Evolutionary conservation across 2,329 filamentous ascomycete genomes (phyloP), one percentile per base, ranked within the genome.

Genomic region (Cladosporium phlei): DNA sequence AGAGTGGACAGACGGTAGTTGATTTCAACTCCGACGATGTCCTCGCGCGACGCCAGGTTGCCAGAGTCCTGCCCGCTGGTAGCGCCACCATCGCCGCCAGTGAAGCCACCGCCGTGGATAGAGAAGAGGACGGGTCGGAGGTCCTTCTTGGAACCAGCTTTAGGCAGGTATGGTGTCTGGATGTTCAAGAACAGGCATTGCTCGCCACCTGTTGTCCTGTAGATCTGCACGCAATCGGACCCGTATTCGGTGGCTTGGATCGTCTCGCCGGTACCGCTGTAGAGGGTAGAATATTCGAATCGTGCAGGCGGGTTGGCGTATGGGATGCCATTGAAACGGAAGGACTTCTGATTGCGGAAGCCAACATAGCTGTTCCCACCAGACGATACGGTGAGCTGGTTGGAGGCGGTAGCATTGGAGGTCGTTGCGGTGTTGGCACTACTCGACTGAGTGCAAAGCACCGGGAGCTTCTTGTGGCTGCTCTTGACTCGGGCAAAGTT

Each of bases 1-100:
- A 82, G 66, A 0, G 76, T 79, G 0, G 69, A 71, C 3, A 82
- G 63, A 7, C 80, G 75, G 59, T 82, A 82, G 63, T 82, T 82
- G 65, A 81, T 76, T 6, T 64, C 63, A 4, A 83, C 79, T 3
- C 79, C 70, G 0, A 83, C 75, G 14, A 82, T 70, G 50, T 82
- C 78, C 17, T 77, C 77, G 38, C 78, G 70, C 2, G 76, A 78
- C 0, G 75, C 78, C 3, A 82, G 56, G 49, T 64, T 70, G 25
- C 74, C 75, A 16, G 77, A 75, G 50, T 82, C 78, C 8, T 58
- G 58, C 1, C 59, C 60, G 8, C 62, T 52, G 38, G 64, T 60
- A 5, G 62, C 56, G 2, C 61, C 22, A 54, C 61, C 68, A 45
- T 57, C 66, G 1, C 78, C 78, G 6, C 69, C 65, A 0, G 70